phyloP scores from a whole-genome alignment of 2,329 filamentous ascomycete species.

The Sphaceloma murrayae region DNA sequence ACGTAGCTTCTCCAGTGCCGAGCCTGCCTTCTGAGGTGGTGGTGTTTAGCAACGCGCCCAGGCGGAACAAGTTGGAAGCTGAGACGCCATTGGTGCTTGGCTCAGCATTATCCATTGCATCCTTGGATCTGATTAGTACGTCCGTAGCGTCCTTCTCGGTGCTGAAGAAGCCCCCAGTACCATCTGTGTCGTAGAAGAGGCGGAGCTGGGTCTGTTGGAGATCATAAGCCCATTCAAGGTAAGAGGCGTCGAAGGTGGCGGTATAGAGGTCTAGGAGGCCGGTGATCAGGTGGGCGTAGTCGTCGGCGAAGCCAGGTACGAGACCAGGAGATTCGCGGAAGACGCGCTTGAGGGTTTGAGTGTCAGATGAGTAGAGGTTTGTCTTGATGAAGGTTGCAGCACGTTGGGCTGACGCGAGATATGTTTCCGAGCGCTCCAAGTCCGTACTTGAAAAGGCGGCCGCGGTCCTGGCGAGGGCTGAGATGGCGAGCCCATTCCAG shows the following conservation, averaged over 20 bases:
- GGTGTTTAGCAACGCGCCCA: slow-evolving; percentile 53
- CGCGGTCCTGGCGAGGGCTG: slow-evolving; percentile 67
- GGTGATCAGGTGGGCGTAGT: slow-evolving; percentile 82
- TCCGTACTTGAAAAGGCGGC: slow-evolving; percentile 55
- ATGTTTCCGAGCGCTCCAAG: slow-evolving; percentile 37
- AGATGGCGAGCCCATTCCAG: slow-evolving; percentile 84
- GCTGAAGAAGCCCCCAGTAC: slow-evolving; percentile 58
- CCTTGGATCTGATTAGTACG: slow-evolving; percentile 78
- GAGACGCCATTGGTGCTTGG: slow-evolving; percentile 83
- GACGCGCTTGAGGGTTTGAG: slow-evolving; percentile 60
- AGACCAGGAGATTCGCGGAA: slow-evolving; percentile 59
- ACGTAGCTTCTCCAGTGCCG: background rate
- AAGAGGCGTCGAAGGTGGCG: slow-evolving; percentile 64
- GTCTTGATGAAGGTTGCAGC: slow-evolving; percentile 63
- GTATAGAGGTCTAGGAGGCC: slow-evolving; percentile 79
- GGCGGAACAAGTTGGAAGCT: slow-evolving; percentile 76
- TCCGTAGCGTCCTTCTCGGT: slow-evolving; percentile 55
- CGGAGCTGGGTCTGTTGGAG: slow-evolving; percentile 68
- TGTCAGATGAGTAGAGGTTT: slow-evolving; percentile 59
- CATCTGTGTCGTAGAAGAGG: slow-evolving; percentile 62
- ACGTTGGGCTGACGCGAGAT: slow-evolving; percentile 54
- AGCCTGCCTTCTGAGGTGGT: slow-evolving; percentile 1
- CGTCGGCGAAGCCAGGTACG: slow-evolving; percentile 73
- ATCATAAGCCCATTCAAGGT: slow-evolving; percentile 70
- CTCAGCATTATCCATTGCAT: slow-evolving; percentile 86